Evolutionary conservation across 2,329 filamentous ascomycete genomes (phyloP).

Genomic region (Hymenoscyphus repandus): DNA sequence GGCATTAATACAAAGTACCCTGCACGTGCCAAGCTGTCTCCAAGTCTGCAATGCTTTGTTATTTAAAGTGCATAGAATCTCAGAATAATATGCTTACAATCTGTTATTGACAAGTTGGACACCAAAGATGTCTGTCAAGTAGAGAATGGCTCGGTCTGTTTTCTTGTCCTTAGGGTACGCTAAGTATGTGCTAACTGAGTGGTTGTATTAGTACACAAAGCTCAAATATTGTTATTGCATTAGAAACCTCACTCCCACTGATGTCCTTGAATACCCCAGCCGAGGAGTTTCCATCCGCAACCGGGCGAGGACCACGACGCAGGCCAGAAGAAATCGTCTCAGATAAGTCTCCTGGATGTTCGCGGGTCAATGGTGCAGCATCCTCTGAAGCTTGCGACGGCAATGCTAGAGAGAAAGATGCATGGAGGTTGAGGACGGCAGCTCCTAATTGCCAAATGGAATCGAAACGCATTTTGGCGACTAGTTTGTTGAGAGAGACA

Average conservation of each 20-base stretch:
- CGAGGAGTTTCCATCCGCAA: background rate
- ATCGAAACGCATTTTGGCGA: background rate
- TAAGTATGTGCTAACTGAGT: slow-evolving; percentile 49
- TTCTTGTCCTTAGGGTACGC: slow-evolving; percentile 41
- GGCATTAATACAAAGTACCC: slow-evolving; percentile 62
- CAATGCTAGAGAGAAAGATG: background rate
- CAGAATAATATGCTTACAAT: slow-evolving; percentile 7
- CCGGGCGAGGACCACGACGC: background rate
- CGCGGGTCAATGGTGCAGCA: background rate
- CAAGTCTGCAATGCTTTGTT: slow-evolving; percentile 33
- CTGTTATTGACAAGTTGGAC: slow-evolving; percentile 29
- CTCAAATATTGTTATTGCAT: background rate
- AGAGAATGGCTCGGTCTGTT: slow-evolving; percentile 50
- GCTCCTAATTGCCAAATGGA: background rate
- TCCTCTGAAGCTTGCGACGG: background rate
- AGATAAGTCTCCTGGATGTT: background rate
- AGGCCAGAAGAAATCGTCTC: background rate
- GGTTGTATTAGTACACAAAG: background rate
- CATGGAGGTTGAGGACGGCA: background rate
- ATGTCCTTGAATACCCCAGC: background rate
- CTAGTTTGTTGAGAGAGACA: no score
- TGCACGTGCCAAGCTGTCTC: slow-evolving; percentile 61
- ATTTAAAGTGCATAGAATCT: background rate
- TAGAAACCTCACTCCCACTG: background rate
- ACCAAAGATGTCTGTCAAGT: slow-evolving; percentile 55